Evolutionary conservation across 1,284 basidiomycete genomes (phyloP), one percentile per base, ranked within the genome.

Genomic region (Rhodotorula sp.): DNA sequence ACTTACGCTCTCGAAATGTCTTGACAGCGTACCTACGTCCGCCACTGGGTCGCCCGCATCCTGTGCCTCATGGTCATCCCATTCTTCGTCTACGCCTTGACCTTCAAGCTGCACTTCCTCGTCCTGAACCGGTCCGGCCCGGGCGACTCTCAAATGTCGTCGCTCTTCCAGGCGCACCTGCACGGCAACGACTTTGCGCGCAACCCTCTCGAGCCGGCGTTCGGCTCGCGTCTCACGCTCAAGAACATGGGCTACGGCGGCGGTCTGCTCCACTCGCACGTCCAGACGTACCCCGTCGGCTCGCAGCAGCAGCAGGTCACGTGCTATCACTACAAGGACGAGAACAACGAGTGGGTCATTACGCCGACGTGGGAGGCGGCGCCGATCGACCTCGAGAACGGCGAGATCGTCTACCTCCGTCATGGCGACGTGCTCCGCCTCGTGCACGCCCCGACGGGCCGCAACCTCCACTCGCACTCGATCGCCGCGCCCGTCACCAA

Each of bases 181-280:
- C 85, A 88, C 42, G 97, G 96, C 49, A 99, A 98, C 80, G 92
- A 97, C 79, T 98, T 98, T 83, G 84, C 89, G 21, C 85, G 86
- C 73, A 93, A 93, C 78, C 94, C 94, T 7, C 87, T 95, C 2
- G 95, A 98, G 78, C 84, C 97, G 71, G 95, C 93, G 0, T 90
- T 87, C 76, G 96, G 96, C 17, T 97, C 93, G 49, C 92, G 89
- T 80, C 78, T 99, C 65, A 97, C 96, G 0, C 84, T 99, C 48
- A 99, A 99, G 82, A 99, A 97, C 82, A 92, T 96, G 86, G 96
- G 95, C 23, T 98, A 92, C 85, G 97, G 96, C 46, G 96, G 96
- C 67, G 96, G 97, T 54, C 86, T 99, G 7, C 85, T 99, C 2
- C 97, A 99, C 81, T 98, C 96, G 19, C 97, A 99, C 82, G 87